Base-by-base conservation (phyloP, 164 flowering plant species). In the Vitis cinerea region DNA sequence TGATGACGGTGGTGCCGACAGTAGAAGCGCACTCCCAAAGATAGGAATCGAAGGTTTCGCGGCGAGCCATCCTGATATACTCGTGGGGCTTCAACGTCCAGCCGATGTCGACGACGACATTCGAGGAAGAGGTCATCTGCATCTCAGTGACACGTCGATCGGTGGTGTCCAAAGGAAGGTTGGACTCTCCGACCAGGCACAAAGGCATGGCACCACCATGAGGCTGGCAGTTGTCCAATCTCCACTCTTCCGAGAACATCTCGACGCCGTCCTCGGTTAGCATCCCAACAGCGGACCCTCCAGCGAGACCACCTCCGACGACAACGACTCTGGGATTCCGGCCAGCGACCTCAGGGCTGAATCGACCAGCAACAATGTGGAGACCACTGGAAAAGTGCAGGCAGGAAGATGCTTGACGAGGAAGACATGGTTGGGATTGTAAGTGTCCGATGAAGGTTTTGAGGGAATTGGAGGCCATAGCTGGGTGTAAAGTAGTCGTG, bases 121-220 rank as follows among this genome's bases (percentile, higher is more conserved):
- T 17, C 17, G 17, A 17, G 17, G 17, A 0, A 17, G 17, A 17
- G 17, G 92, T 92, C 97, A 94, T 94, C 88, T 94, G 92, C 99
- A 94, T 94, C 77, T 89, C 90, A 8, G 98, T 94, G 11, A 94
- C 98, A 1, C 81, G 44, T 10, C 98, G 85, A 82, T 94, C 98
- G 69, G 92, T 94, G 73, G 92, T 89, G 73, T 94, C 98, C 11
- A 92, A 59, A 11, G 98, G 98, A 2, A 94, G 81, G 79, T 91
- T 95, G 72, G 92, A 94, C 63, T 94, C 99, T 0, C 97, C 95
- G 19, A 94, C 95, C 99, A 94, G 92, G 75, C 99, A 94, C 13
- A 94, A 85, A 4, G 99, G 99, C 23, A 94, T 92, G 2, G 99
- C 97, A 0, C 99, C 97, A 8, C 99, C 99, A 76, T 98, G 92